Conservation (phyloP, 192 early-diverging fungal genomes). For the Coemansia sp. region DNA sequence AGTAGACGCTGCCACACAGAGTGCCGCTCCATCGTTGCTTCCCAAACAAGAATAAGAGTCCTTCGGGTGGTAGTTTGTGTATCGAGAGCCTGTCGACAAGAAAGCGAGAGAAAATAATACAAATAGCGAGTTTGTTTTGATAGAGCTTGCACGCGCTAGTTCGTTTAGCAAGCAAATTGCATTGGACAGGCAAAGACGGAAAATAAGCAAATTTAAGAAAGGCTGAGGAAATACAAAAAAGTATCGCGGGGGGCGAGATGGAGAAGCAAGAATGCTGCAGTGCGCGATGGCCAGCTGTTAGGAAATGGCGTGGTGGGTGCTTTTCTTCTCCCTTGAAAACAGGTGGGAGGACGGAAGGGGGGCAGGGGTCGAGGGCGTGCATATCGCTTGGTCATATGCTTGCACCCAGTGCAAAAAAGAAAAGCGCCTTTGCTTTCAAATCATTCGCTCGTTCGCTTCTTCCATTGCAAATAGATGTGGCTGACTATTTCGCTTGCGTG, state of each 20-base stretch:
- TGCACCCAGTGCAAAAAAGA: background rate
- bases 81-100: background rate
- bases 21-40: background rate
- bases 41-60: background rate
- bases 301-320: background rate
- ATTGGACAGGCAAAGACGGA: background rate
- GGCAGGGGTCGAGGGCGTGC: background rate
- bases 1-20: background rate
- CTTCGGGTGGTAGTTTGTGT: background rate
- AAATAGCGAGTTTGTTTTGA: background rate
- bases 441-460: background rate
- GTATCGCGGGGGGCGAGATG: background rate
- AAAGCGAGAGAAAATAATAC: background rate
- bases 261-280: background rate
- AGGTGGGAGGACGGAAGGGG: background rate
- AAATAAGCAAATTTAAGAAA: slow-evolving; percentile 12
- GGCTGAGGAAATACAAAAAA: slow-evolving; percentile 3
- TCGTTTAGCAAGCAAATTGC: slow-evolving; percentile 7
- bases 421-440: background rate
- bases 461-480: background rate
- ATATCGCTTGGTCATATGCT: background rate
- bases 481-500: background rate
- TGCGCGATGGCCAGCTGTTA: background rate
- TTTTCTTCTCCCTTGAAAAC: background rate
- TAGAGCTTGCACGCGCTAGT: background rate